Base-by-base conservation (phyloP, 495 filamentous ascomycete species). In the Aspergillus olivimuriae region DNA sequence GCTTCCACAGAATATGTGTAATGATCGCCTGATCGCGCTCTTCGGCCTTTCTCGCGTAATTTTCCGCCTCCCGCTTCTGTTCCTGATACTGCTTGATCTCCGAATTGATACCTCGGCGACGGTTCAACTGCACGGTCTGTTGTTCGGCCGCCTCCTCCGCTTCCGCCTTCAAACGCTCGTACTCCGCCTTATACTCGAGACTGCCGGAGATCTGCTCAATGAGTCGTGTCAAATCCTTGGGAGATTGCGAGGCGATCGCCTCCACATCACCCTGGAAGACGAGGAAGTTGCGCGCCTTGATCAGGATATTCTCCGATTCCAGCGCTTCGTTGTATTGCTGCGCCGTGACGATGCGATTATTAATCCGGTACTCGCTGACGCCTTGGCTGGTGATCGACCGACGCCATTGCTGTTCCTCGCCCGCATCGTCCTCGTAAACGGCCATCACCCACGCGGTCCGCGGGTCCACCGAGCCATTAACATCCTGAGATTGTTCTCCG, bases 261-360 rank as follows among this genome's bases (percentile, higher is more conserved):
- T 99, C 92, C 33, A 99, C 92, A 60, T 99, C 92, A 40, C 92
- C 92, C 63, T 99, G 92, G 65, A 97, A 97, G 20, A 99, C 92
- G 0, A 99, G 75, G 64, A 97, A 99, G 61, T 97, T 97, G 45
- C 92, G 83, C 24, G 92, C 92, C 61, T 94, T 95, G 67, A 99
- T 95, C 54, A 97, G 67, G 46, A 99, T 99, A 51, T 95, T 95
- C 61, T 99, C 90, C 28, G 80, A 75, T 62, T 97, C 92, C 35
- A 99, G 71, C 3, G 86, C 85, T 40, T 90, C 84, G 60, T 97
- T 97, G 74, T 97, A 99, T 56, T 94, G 82, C 53, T 84, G 82
- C 8, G 90, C 89, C 3, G 82, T 87, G 21, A 97, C 94, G 33
- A 84, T 74, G 24, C 82, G 81, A 51, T 92, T 86, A 65, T 99